Evolutionary conservation across 495 filamentous ascomycete genomes (phyloP).

Genomic region (Penicillium paxilli): DNA sequence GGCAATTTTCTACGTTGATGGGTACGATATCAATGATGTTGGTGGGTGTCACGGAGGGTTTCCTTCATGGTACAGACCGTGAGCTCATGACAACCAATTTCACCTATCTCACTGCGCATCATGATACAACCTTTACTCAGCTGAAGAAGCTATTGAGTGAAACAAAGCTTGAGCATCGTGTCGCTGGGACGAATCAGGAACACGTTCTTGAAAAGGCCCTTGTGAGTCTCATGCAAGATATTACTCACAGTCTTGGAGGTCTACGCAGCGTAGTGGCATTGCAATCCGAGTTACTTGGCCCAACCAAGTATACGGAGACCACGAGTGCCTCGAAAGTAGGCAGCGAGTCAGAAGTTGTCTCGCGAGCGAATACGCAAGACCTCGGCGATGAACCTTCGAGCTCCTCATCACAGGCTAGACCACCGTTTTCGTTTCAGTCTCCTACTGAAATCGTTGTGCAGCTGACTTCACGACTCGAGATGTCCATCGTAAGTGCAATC

Average conservation of each 20-base stretch:
- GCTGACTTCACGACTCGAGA: background rate
- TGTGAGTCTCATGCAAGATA: conserved; percentile 81
- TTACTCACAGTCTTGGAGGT: conserved; percentile 89
- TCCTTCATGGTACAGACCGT: conserved; percentile 80
- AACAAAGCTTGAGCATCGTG: conserved; percentile 86
- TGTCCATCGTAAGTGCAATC: background rate
- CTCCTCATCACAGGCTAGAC: background rate
- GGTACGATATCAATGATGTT: conserved; percentile 79
- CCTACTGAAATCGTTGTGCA: background rate
- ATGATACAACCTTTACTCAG: conserved; percentile 64
- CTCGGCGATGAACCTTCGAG: background rate
- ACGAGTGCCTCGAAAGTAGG: background rate
- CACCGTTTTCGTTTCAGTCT: background rate
- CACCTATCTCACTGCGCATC: conserved; percentile 61
- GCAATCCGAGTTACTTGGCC: conserved; percentile 79
- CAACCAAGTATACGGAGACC: conserved; percentile 40
- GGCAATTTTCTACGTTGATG: conserved; percentile 73
- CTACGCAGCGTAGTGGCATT: conserved; percentile 85
- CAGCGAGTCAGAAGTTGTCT: conserved; percentile 7
- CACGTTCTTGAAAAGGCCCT: conserved; percentile 78
- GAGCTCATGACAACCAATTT: conserved; percentile 67
- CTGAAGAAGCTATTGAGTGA: conserved; percentile 82
- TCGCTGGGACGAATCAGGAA: conserved; percentile 77
- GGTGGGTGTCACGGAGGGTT: conserved; percentile 77
- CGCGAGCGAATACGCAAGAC: background rate